phyloP scores from a whole-genome alignment of 202 grass and related monocot genomes.

The Schoenoplectus triqueter region DNA sequence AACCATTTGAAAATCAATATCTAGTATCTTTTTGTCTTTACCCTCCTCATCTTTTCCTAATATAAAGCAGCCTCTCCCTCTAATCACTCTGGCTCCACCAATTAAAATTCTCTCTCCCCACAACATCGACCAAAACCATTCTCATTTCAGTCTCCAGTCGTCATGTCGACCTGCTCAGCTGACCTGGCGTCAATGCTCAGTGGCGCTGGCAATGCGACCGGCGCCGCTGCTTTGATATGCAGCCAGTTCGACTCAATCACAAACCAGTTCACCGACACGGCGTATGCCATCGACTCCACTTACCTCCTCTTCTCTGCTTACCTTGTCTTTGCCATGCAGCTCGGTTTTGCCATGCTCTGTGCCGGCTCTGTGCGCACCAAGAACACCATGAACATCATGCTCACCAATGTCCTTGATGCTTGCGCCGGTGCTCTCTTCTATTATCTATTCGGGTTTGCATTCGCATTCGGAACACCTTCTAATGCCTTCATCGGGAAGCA shows the following conservation, averaged over 20 bases:
- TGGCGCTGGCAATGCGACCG: slow-evolving; percentile 48
- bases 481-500: slow-evolving; percentile 91
- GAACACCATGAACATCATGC: slow-evolving; percentile 99
- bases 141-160: background rate
- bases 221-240: slow-evolving; percentile 73
- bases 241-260: slow-evolving; percentile 30
- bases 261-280: slow-evolving; percentile 61
- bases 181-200: slow-evolving; percentile 62
- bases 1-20: background rate
- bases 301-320: slow-evolving; percentile 98
- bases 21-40: background rate
- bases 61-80: slow-evolving; percentile 10
- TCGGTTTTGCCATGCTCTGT: slow-evolving; percentile 97
- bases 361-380: slow-evolving; percentile 83
- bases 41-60: background rate
- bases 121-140: background rate
- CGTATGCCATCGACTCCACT: slow-evolving; percentile 67
- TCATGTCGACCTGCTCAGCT: slow-evolving; percentile 74
- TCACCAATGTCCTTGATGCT: slow-evolving; percentile 94
- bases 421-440: slow-evolving; percentile 84
- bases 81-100: slow-evolving; percentile 5
- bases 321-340: slow-evolving; percentile 97
- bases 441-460: slow-evolving; percentile 96
- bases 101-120: slow-evolving; percentile 18
- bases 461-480: slow-evolving; percentile 81